Evolutionary conservation across 73 alveolate species (phyloP).

Genomic region (Paramecium tetraurelia): DNA sequence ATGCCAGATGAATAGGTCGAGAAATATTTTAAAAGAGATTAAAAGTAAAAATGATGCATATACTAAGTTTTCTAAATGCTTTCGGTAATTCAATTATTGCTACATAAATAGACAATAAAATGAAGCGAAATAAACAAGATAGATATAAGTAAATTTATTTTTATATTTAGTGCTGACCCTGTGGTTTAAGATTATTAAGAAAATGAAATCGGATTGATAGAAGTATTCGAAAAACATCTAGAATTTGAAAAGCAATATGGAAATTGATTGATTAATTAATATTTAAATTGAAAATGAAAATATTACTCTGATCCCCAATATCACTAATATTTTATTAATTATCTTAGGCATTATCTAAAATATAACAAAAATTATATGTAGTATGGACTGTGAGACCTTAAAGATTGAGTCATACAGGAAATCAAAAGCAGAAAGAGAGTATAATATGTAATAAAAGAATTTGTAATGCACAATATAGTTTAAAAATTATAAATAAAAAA

Average conservation of each 20-base stretch:
- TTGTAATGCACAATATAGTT: background rate
- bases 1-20: background rate
- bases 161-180: background rate
- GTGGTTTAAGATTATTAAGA: background rate
- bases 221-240: conserved; percentile 30
- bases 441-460: background rate
- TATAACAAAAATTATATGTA: background rate
- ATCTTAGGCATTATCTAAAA: background rate
- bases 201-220: conserved; percentile 28
- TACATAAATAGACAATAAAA: background rate
- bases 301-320: background rate
- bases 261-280: conserved; percentile 7
- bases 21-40: background rate
- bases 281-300: background rate
- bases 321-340: background rate
- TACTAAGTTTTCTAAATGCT: background rate
- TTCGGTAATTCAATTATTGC: background rate
- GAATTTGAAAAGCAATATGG: conserved; percentile 39
- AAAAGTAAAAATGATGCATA: background rate
- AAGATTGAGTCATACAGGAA: too few relatives aligned
- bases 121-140: background rate
- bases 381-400: background rate
- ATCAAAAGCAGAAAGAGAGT: background rate
- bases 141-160: background rate
- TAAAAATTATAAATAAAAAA: background rate